phyloP scores from a whole-genome alignment of 768 basidiomycete species.

The Roridomyces roridus region DNA sequence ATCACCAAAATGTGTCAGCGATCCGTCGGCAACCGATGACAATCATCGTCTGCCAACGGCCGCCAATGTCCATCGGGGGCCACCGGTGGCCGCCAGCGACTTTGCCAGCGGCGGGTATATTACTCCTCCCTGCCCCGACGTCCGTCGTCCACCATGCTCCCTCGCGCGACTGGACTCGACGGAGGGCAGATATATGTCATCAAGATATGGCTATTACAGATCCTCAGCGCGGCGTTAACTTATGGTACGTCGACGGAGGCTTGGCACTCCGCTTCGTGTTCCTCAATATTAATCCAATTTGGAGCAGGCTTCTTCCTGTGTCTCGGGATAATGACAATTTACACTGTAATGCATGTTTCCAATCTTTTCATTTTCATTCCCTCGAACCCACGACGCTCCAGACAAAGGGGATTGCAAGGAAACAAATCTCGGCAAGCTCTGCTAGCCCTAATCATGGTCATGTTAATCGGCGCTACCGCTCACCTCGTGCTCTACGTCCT shows the following conservation, averaged over 20 bases:
- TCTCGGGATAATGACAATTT: too few species aligned
- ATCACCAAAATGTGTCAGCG: too few species aligned
- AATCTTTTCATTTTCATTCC: neutral
- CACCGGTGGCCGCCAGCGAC: too few species aligned
- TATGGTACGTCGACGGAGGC: slow-evolving; percentile 20
- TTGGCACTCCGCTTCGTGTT: too few species aligned
- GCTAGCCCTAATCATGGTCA: slow-evolving; percentile 4
- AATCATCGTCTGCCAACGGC: too few species aligned
- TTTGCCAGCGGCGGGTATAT: too few species aligned
- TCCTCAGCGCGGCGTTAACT: slow-evolving; percentile 10
- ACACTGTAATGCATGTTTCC: slow-evolving; percentile 13
- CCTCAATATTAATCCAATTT: too few species aligned
- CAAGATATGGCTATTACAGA: slow-evolving; percentile 13
- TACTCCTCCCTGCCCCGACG: too few species aligned
- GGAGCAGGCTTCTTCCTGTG: slow-evolving; percentile 6
- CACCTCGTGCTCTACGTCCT: slow-evolving; percentile 16
- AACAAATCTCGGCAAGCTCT: slow-evolving; percentile 15
- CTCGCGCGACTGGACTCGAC: slow-evolving; percentile 24
- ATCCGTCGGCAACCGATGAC: too few species aligned
- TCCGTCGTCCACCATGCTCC: too few species aligned
- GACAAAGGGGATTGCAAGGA: slow-evolving; percentile 16
- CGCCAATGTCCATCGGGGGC: too few species aligned
- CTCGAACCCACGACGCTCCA: too few species aligned
- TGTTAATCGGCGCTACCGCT: slow-evolving; percentile 17
- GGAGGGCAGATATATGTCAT: slow-evolving; percentile 15